Base-by-base conservation (phyloP, 2,329 filamentous ascomycete species). In the Ophiocordyceps unilateralis region DNA sequence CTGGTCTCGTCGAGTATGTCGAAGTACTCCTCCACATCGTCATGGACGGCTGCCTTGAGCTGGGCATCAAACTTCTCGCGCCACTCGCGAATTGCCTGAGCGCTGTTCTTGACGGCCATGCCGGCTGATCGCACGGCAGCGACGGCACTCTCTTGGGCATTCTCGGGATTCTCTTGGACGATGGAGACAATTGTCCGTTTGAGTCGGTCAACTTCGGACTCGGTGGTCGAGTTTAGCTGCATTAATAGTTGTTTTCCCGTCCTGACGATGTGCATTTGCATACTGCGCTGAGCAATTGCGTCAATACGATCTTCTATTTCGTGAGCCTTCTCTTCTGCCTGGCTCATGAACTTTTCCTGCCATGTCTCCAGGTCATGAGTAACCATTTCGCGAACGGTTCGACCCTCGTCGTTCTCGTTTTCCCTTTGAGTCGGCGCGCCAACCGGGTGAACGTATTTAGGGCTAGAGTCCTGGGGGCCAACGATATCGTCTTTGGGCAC, bases 281-380 rank as follows among this genome's bases (percentile, higher is more conserved):
- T 68, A 63, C 74, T 68, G 37, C 64, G 63, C 45, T 63, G 60
- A 7, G 63, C 56, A 32, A 78, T 73, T 44, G 83, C 78, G 30
- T 71, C 66, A 17, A 81, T 63, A 30, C 78, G 73, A 4, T 76
- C 70, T 28, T 89, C 82, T 47, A 96, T 85, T 48, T 91, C 74
- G 19, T 57, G 55, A 4, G 72, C 72, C 5, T 87, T 88, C 56
- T 93, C 87, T 46, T 93, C 83, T 8, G 85, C 85, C 10, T 87
- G 87, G 46, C 79, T 76, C 23, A 83, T 74, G 57, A 94, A 95
- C 55, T 93, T 93, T 47, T 76, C 76, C 60, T 95, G 83, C 89
- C 91, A 98, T 44, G 72, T 71, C 50, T 76, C 72, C 14, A 98
- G 71, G 57, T 98, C 91, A 39, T 81, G 73, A 2, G 78, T 70